phyloP scores from a whole-genome alignment of 495 filamentous ascomycete species.

The Elasticomyces elasticus region DNA sequence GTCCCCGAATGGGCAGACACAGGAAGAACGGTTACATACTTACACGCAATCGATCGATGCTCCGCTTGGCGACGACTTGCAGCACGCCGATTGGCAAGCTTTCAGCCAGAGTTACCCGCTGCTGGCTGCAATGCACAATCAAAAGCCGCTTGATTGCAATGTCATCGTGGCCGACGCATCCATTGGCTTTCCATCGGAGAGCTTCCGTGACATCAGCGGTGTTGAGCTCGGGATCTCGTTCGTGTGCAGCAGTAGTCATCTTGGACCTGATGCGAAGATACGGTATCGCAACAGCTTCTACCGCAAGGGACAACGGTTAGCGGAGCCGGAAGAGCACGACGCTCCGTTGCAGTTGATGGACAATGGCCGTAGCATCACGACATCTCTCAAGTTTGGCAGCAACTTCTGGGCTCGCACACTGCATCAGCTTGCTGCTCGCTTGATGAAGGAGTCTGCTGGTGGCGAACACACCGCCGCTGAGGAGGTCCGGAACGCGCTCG shows the following conservation, averaged over 20 bases:
- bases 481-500: constrained; percentile 4
- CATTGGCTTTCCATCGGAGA: constrained; percentile 25
- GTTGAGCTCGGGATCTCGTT: constrained; percentile 26
- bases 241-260: constrained; percentile 17
- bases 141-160: constrained; percentile 22
- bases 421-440: constrained; percentile 12
- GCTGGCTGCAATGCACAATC: constrained; percentile 18
- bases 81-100: constrained; percentile 16
- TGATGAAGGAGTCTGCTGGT: constrained; percentile 8
- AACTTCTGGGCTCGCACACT: constrained; percentile 29
- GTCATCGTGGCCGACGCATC: constrained; percentile 29
- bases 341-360: constrained; percentile 8
- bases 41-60: constrained; percentile 19
- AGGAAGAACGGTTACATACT: constrained; percentile 23
- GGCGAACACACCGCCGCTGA: background rate
- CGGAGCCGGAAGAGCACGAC: constrained; percentile 13
- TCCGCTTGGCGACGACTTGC: constrained; percentile 14
- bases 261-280: constrained; percentile 4
- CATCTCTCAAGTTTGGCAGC: constrained; percentile 26
- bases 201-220: constrained; percentile 2
- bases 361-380: constrained; percentile 8
- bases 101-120: constrained; percentile 26
- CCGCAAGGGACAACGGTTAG: constrained; percentile 14
- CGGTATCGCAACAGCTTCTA: constrained; percentile 26
- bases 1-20: background rate